Evolutionary conservation across 192 early-diverging fungal genomes (phyloP).

Genomic region (Podila epigama): DNA sequence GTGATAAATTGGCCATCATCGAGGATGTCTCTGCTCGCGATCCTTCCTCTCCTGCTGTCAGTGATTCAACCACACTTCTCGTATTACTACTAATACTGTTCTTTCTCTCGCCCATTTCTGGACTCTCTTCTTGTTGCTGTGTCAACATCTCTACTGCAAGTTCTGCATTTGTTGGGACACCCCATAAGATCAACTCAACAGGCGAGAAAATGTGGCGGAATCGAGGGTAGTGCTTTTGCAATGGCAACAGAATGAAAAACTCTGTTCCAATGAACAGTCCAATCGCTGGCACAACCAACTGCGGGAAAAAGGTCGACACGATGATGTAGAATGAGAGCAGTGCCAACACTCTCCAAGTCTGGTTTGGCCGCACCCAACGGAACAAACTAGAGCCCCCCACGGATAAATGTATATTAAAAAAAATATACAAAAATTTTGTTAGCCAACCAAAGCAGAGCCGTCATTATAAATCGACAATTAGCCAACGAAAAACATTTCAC

Average conservation of each 20-base stretch:
- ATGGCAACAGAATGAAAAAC: constrained; percentile 54
- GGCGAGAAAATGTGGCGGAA: constrained; percentile 56
- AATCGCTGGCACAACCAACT: constrained; percentile 24
- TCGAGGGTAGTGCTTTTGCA: constrained; percentile 56
- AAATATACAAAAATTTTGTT: neutral
- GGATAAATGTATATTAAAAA: neutral
- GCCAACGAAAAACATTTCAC: too few relatives aligned
- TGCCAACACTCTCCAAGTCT: constrained; percentile 41
- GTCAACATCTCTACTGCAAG: constrained; percentile 56
- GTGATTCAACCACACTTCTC: neutral
- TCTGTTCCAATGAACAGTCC: constrained; percentile 50
- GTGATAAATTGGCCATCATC: constrained; percentile 1
- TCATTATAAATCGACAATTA: too few relatives aligned
- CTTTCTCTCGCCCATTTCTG: too few relatives aligned
- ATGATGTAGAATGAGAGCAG: constrained; percentile 35
- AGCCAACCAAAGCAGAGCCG: neutral
- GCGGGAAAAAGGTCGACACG: constrained; percentile 19
- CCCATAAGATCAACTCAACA: constrained; percentile 57
- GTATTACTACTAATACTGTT: neutral
- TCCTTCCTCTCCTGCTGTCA: constrained; percentile 1
- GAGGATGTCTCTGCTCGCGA: constrained; percentile 3
- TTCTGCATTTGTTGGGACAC: constrained; percentile 58
- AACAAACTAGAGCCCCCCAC: constrained; percentile 27
- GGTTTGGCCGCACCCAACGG: constrained; percentile 35
- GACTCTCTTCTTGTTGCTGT: constrained; percentile 8